phyloP scores from a whole-genome alignment of 805 yeast genomes.

The Monosporozyma yasuniensis region DNA sequence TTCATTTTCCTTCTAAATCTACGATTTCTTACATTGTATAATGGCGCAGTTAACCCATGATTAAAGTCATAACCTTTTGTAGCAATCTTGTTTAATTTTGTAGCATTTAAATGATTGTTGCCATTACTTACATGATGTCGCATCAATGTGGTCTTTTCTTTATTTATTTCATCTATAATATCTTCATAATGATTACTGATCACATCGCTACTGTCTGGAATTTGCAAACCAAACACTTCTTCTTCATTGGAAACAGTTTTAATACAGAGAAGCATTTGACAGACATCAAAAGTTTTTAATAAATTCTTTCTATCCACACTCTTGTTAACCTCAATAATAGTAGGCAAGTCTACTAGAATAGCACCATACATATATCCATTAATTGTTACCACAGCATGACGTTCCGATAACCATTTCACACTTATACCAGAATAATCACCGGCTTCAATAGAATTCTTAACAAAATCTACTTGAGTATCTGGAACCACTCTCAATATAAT shows the following conservation, averaged over 20 bases:
- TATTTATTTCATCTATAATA: conserved; percentile 20
- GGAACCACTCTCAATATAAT: conserved; percentile 65
- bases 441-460: conserved; percentile 65
- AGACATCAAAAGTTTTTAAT: conserved; percentile 75
- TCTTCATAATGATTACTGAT: conserved; percentile 24
- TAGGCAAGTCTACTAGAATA: conserved; percentile 80
- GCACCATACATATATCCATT: conserved; percentile 69
- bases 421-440: conserved; percentile 66
- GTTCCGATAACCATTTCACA: conserved; percentile 75
- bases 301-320: conserved; percentile 79
- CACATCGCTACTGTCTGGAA: conserved; percentile 38
- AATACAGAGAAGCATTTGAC: conserved; percentile 75
- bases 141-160: conserved; percentile 17
- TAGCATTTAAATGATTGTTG: conserved; percentile 21
- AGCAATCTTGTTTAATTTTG: conserved; percentile 20
- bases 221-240: conserved; percentile 36
- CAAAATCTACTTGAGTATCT: conserved; percentile 45
- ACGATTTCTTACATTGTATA: conserved; percentile 58
- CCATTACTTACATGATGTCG: conserved; percentile 16
- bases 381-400: conserved; percentile 70
- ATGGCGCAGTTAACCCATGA: conserved; percentile 82
- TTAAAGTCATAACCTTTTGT: conserved; percentile 34
- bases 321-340: conserved; percentile 77
- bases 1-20: conserved; percentile 65
- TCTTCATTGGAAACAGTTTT: conserved; percentile 40